A percentile compares a stretch with the other conserved stretches of the same genome.
Conservation (phyloP, 768 basidiomycete species). For the Cytidiella melzeri region DNA sequence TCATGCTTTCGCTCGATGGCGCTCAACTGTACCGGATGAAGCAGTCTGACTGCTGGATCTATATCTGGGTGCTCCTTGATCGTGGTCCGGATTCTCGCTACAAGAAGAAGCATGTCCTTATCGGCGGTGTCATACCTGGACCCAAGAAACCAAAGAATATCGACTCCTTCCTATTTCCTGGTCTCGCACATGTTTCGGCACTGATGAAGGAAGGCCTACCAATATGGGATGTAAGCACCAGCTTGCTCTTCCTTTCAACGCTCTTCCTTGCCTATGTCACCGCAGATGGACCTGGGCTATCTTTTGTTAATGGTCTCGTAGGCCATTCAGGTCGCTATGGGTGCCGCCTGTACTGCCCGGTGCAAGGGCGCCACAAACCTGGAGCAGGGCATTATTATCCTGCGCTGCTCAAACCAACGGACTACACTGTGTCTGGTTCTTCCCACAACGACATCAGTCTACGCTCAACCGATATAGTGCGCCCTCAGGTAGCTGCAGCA, state of each 20-base stretch:
- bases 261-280: background rate
- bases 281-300: slow-evolving; percentile 12
- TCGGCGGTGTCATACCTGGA: slow-evolving; percentile 25
- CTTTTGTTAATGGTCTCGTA: slow-evolving; percentile 27
- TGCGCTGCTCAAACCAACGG: slow-evolving; percentile 21
- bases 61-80: slow-evolving; percentile 26
- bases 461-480: too few relatives aligned
- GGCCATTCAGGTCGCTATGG: slow-evolving; percentile 29
- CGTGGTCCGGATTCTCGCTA: slow-evolving; percentile 22
- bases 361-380: slow-evolving; percentile 25
- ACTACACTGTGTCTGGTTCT: slow-evolving; percentile 20
- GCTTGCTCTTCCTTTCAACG: background rate
- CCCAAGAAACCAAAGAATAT: slow-evolving; percentile 27
- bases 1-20: slow-evolving; percentile 15
- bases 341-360: slow-evolving; percentile 29
- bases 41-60: slow-evolving; percentile 30
- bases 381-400: slow-evolving; percentile 29
- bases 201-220: background rate
- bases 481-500: too few relatives aligned
- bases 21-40: slow-evolving; percentile 25
- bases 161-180: slow-evolving; percentile 27
- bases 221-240: background rate
- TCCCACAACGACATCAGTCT: too few relatives aligned
- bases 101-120: slow-evolving; percentile 24
- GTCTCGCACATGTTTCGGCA: slow-evolving; percentile 22